Evolutionary conservation across 2,329 filamentous ascomycete species (phyloP).

Genomic region (Reticulascus tulasneorum): DNA sequence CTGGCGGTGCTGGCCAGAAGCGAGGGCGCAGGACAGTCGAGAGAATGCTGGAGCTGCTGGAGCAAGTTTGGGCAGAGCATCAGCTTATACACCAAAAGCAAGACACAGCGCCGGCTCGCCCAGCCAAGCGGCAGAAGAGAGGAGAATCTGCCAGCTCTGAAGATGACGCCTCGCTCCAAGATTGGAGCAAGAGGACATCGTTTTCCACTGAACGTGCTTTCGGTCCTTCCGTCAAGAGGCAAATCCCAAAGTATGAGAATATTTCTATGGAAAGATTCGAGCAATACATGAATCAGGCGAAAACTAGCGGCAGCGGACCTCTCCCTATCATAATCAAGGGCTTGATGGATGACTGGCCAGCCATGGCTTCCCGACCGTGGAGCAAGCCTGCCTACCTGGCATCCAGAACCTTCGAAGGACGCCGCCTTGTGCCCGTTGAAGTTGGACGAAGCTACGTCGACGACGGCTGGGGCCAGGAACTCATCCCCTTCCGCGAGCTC

Average conservation of each 20-base stretch:
- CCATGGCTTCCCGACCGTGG: slow-evolving; percentile 67
- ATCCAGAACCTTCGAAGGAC: slow-evolving; percentile 67
- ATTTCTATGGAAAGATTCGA: slow-evolving; percentile 60
- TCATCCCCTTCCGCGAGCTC: slow-evolving; percentile 73
- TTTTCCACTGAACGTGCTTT: slow-evolving; percentile 27
- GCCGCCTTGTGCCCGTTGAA: slow-evolving; percentile 81
- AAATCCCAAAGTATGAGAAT: slow-evolving; percentile 36
- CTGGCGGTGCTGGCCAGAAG: slow-evolving; percentile 54
- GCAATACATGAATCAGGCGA: slow-evolving; percentile 47
- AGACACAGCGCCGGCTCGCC: too few species aligned
- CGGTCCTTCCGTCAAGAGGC: slow-evolving; percentile 35
- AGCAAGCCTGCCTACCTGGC: slow-evolving; percentile 69
- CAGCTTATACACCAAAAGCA: neutral
- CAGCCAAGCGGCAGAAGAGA: slow-evolving; percentile 7
- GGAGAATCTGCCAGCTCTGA: too few species aligned
- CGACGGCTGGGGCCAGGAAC: slow-evolving; percentile 74
- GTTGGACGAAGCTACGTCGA: slow-evolving; percentile 86
- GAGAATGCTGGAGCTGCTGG: slow-evolving; percentile 41
- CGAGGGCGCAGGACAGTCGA: slow-evolving; percentile 52
- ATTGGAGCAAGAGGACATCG: slow-evolving; percentile 11
- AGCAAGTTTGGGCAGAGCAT: slow-evolving; percentile 19
- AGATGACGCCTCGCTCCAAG: slow-evolving; percentile 2
- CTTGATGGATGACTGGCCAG: slow-evolving; percentile 70
- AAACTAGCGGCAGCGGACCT: slow-evolving; percentile 19
- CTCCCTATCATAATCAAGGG: slow-evolving; percentile 67